Percentiles rank a stretch among this genome's conserved stretches.
These are phyloP conservation scores for Tetracladium maxilliforme DNA, from an alignment of 2,329 filamentous ascomycete species.

Conservation along the genomic window DNA sequence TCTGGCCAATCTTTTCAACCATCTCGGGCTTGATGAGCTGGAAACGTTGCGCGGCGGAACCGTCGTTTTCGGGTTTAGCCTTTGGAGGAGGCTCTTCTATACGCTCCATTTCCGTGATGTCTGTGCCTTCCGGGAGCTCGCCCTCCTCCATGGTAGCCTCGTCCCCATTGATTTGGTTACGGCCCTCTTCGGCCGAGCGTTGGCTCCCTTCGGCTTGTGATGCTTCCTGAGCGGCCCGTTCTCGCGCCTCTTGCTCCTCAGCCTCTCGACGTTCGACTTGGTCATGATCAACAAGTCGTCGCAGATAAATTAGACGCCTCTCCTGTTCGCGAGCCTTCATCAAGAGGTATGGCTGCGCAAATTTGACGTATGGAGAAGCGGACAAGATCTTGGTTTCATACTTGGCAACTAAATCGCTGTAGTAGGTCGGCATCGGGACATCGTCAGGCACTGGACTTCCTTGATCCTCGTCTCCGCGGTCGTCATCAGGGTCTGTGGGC, in stretches of 20 bases:
- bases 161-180: slow-evolving; percentile 6
- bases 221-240: too few relatives aligned
- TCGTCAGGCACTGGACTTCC: slow-evolving; percentile 57
- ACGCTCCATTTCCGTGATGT: slow-evolving; percentile 42
- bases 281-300: slow-evolving; percentile 67
- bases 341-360: slow-evolving; percentile 82
- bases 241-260: slow-evolving; percentile 18
- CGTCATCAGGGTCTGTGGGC: too few relatives aligned
- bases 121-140: slow-evolving; percentile 10
- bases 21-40: slow-evolving; percentile 90
- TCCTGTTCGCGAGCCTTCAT: slow-evolving; percentile 90
- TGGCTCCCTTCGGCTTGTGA: too few relatives aligned
- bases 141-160: slow-evolving; percentile 38
- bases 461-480: slow-evolving; percentile 25
- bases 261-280: too few relatives aligned
- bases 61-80: slow-evolving; percentile 35
- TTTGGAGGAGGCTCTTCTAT: too few relatives aligned
- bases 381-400: slow-evolving; percentile 89
- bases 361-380: slow-evolving; percentile 90
- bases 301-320: slow-evolving; percentile 66
- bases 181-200: too few relatives aligned
- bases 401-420: slow-evolving; percentile 87
- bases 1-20: slow-evolving; percentile 72
- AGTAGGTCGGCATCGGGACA: slow-evolving; percentile 77
- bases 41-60: too few relatives aligned